phyloP scores from a whole-genome alignment of 306 rosid genomes.

The Luffa aegyptiaca region DNA sequence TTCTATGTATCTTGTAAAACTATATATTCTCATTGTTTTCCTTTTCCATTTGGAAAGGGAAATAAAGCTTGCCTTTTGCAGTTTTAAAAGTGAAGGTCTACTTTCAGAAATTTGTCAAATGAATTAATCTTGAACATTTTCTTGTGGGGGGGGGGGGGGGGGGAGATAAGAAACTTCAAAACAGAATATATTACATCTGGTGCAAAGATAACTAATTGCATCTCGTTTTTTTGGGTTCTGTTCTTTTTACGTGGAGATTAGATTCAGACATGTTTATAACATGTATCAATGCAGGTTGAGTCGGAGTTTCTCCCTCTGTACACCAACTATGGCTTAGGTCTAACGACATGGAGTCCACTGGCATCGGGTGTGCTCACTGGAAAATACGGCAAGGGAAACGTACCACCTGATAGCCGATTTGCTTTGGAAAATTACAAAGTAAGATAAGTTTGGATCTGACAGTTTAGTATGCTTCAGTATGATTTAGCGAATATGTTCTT shows the following conservation, averaged over 20 bases:
- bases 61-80: neutral
- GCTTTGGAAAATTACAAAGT: constrained; percentile 94
- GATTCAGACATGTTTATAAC: neutral
- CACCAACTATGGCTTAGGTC: constrained; percentile 61
- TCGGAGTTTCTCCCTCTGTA: constrained; percentile 78
- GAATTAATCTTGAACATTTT: too few relatives aligned
- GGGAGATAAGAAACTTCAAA: too few relatives aligned
- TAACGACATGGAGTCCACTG: constrained; percentile 97
- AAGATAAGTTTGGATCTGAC: constrained; percentile 6
- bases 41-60: neutral
- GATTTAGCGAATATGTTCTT: neutral
- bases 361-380: constrained; percentile 97
- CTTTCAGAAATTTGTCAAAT: neutral
- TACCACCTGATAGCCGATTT: constrained; percentile 85
- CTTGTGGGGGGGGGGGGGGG: too few relatives aligned
- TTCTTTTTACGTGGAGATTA: neutral
- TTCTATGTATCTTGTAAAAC: neutral
- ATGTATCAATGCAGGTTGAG: constrained; percentile 49
- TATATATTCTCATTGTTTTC: neutral
- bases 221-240: neutral
- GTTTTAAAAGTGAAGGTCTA: neutral
- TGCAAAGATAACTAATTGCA: neutral
- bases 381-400: constrained; percentile 72
- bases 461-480: neutral
- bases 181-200: neutral